Percentiles rank a stretch among this genome's conserved stretches.
These are phyloP conservation scores for Corymbia citriodora DNA, from an alignment of 441 rosid species.

Conservation along the genomic window DNA sequence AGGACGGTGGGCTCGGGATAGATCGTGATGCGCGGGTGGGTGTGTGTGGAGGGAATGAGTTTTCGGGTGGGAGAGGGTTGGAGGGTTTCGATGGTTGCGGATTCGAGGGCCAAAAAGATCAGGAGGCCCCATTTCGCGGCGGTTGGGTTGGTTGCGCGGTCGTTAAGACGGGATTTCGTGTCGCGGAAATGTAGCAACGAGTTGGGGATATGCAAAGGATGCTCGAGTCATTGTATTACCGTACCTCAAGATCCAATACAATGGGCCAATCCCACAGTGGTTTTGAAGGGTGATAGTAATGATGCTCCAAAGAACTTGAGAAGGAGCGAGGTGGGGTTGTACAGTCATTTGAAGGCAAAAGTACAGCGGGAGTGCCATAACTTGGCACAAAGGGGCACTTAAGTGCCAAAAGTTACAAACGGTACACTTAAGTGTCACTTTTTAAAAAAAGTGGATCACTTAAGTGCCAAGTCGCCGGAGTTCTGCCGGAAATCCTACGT, in stretches of 20 bases:
- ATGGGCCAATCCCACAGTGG: neutral
- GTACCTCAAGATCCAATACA: neutral
- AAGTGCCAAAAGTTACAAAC: no score
- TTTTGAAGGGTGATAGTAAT: neutral
- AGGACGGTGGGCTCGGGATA: neutral
- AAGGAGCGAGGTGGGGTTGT: neutral
- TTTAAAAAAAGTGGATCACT: no score
- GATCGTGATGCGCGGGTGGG: neutral
- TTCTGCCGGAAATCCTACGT: no score
- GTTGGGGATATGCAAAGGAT: neutral
- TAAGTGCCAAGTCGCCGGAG: no score
- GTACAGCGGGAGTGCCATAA: no score
- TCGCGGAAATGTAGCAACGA: neutral
- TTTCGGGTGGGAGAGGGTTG: neutral
- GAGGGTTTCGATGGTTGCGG: neutral
- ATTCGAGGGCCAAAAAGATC: neutral
- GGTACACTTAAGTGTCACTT: no score
- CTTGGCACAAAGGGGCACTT: no score
- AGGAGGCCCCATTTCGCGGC: neutral
- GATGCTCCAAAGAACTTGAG: neutral
- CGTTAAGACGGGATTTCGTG: neutral
- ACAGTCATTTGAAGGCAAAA: conserved; percentile 15
- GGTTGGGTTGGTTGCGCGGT: neutral
- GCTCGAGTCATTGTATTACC: neutral
- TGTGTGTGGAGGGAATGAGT: neutral